These are phyloP conservation scores for Fusarium siculi DNA, from an alignment of 2,329 filamentous ascomycete genomes.

Conservation along the genomic window DNA sequence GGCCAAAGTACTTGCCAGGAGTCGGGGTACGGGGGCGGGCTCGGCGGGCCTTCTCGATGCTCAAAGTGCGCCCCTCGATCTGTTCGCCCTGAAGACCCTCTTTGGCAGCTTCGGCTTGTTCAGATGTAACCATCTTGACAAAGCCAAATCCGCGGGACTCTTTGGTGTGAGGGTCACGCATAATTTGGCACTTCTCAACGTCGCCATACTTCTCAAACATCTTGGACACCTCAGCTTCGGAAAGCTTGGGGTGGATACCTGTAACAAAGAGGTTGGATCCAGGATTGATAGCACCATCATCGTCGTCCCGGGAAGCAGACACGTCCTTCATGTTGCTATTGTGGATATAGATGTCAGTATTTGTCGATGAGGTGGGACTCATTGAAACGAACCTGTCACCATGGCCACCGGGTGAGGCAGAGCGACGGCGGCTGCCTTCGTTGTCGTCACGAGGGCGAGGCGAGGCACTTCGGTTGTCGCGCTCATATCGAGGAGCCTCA, in stretches of 20 bases:
- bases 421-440: conserved; percentile 69
- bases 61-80: conserved; percentile 93
- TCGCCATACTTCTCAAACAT: conserved; percentile 99
- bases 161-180: conserved; percentile 98
- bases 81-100: conserved; percentile 95
- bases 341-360: conserved; percentile 13
- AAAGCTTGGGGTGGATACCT: conserved; percentile 92
- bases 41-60: conserved; percentile 98
- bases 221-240: conserved; percentile 89
- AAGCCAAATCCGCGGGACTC: conserved; percentile 99
- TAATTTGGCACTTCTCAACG: conserved; percentile 99
- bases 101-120: conserved; percentile 96
- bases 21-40: conserved; percentile 95
- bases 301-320: conserved; percentile 66
- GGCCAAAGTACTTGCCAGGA: conserved; percentile 98
- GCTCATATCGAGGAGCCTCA: conserved; percentile 72
- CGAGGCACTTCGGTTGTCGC: conserved; percentile 73
- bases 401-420: conserved; percentile 68
- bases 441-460: conserved; percentile 72
- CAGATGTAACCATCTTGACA: conserved; percentile 97
- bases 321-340: conserved; percentile 63
- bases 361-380: neutral
- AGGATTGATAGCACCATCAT: conserved; percentile 86
- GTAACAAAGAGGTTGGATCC: conserved; percentile 99
- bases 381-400: conserved; percentile 42